Conservation (phyloP, 2,329 filamentous ascomycete genomes). For the Pseudocercospora pini-densiflorae region DNA sequence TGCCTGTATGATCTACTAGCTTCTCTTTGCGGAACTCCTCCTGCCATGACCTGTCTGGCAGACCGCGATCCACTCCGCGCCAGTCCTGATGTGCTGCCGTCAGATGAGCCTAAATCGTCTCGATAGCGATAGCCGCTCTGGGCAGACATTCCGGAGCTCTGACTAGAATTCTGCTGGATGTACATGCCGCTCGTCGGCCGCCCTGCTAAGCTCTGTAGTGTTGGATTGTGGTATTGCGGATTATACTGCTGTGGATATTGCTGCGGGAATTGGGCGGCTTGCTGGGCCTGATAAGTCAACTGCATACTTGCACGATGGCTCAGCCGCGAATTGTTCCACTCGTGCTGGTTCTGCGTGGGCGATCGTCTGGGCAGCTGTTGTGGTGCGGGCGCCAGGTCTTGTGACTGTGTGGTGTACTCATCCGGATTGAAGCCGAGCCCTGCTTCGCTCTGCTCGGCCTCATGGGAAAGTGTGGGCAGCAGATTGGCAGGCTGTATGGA, state of each 20-base stretch:
- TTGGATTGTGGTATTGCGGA: slow-evolving; percentile 34
- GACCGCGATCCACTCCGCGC: slow-evolving; percentile 68
- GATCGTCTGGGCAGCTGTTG: slow-evolving; percentile 11
- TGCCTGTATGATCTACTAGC: slow-evolving; percentile 71
- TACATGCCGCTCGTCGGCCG: slow-evolving; percentile 54
- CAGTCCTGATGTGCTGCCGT: slow-evolving; percentile 52
- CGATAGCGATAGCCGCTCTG: slow-evolving; percentile 53
- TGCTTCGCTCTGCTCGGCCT: slow-evolving; percentile 38
- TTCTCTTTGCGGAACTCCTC: slow-evolving; percentile 65
- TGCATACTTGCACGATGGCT: slow-evolving; percentile 50
- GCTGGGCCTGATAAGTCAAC: slow-evolving; percentile 48
- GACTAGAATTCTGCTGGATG: slow-evolving; percentile 53
- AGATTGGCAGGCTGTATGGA: slow-evolving; percentile 39
- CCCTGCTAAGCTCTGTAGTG: slow-evolving; percentile 33
- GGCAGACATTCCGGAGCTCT: slow-evolving; percentile 45
- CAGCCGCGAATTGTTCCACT: slow-evolving; percentile 37
- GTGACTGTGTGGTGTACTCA: slow-evolving; percentile 36
- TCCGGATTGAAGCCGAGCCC: slow-evolving; percentile 41
- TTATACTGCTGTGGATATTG: slow-evolving; percentile 27
- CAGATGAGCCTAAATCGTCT: slow-evolving; percentile 45
- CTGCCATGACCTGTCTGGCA: slow-evolving; percentile 63
- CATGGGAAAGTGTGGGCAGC: slow-evolving; percentile 41
- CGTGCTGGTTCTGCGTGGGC: slow-evolving; percentile 22
- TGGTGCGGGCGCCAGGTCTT: slow-evolving; percentile 15
- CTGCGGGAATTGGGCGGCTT: slow-evolving; percentile 38